Conservation (phyloP, 768 basidiomycete species). For the Baorangia bicolor region DNA sequence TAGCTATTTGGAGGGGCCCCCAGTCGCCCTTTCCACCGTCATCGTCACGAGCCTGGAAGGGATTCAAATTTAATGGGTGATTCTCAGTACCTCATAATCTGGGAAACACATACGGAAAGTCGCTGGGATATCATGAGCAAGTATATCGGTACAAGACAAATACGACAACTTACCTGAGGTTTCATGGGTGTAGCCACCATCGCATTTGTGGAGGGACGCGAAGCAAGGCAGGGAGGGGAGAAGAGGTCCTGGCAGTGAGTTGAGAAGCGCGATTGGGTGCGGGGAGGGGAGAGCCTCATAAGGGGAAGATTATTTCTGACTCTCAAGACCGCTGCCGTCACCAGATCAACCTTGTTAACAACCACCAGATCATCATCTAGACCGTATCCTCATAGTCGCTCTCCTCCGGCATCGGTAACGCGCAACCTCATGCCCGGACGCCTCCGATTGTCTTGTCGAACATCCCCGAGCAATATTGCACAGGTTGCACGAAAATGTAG, state of each 20-base stretch:
- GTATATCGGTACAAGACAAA: background rate
- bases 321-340: conserved; percentile 15
- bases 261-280: conserved; percentile 15
- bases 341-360: conserved; percentile 13
- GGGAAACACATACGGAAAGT: conserved; percentile 20
- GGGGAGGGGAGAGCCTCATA: conserved; percentile 16
- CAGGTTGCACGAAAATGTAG: background rate
- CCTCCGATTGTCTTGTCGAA: no score
- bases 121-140: conserved; percentile 15
- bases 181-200: conserved; percentile 20
- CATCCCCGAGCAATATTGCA: background rate
- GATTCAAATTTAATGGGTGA: background rate
- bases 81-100: background rate
- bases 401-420: background rate
- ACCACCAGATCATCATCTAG: background rate
- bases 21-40: conserved; percentile 8
- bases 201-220: conserved; percentile 8
- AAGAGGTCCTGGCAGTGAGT: background rate
- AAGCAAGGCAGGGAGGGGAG: background rate
- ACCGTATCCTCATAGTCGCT: background rate
- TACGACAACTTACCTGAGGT: conserved; percentile 12
- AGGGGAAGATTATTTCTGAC: conserved; percentile 15
- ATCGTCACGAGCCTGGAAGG: conserved; percentile 18
- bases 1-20: conserved; percentile 33
- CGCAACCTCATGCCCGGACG: background rate